Conservation (phyloP, 2,329 filamentous ascomycete species). For the Penicillium verrucosum region DNA sequence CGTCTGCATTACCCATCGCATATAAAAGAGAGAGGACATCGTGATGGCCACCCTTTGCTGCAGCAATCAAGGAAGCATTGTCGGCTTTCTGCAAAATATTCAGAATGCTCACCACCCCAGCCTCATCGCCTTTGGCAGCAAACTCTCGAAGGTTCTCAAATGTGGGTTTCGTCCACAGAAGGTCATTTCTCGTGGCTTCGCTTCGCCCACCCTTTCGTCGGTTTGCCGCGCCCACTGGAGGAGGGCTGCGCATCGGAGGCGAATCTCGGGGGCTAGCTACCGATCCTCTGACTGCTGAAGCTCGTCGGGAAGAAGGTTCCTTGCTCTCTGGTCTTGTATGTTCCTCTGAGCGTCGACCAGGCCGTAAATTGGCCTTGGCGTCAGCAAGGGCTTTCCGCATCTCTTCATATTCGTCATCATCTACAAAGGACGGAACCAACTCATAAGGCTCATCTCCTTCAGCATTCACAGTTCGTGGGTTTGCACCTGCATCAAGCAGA, state of each 20-base stretch:
- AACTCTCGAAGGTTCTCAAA: constrained; percentile 49
- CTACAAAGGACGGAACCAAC: constrained; percentile 69
- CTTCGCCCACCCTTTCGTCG: constrained; percentile 49
- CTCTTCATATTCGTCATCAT: constrained; percentile 65
- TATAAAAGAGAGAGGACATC: constrained; percentile 77
- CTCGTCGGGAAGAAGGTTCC: constrained; percentile 41
- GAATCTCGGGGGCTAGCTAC: constrained; percentile 40
- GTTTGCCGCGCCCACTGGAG: constrained; percentile 29
- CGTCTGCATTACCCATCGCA: constrained; percentile 63
- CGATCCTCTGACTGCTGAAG: constrained; percentile 39
- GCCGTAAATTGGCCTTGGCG: constrained; percentile 56
- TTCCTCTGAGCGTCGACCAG: constrained; percentile 45
- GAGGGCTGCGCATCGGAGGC: constrained; percentile 44
- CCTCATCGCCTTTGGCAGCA: constrained; percentile 50
- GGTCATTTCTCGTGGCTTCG: constrained; percentile 49
- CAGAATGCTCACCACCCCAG: constrained; percentile 49
- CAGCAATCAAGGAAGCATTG: constrained; percentile 82
- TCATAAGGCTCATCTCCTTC: constrained; percentile 90
- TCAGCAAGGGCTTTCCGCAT: constrained; percentile 69
- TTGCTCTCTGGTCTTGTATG: constrained; percentile 34
- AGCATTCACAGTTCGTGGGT: constrained; percentile 87
- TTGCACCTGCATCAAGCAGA: constrained; percentile 79
- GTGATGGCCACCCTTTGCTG: constrained; percentile 86
- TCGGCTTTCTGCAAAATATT: constrained; percentile 60
- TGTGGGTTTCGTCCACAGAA: constrained; percentile 51